Percentiles rank a stretch among this genome's conserved stretches.
phyloP scores from a whole-genome alignment of 2,329 filamentous ascomycete genomes.

The Trichoderma pleuroti region DNA sequence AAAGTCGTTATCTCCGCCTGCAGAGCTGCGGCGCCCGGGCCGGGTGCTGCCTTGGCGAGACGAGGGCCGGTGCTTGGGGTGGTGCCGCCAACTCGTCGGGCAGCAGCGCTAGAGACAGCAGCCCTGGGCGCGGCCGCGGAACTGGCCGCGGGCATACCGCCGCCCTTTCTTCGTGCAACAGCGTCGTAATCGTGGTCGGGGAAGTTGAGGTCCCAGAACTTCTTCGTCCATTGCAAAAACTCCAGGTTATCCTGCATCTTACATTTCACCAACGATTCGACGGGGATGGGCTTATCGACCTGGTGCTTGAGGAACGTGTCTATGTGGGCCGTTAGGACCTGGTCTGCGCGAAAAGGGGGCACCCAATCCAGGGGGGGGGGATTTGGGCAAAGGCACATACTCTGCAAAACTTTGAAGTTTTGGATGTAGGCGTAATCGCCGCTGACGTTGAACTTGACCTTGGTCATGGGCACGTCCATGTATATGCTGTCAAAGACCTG shows the following conservation, averaged over 20 bases:
- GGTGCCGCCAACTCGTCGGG: constrained; percentile 52
- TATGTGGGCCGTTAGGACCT: constrained; percentile 33
- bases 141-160: constrained; percentile 55
- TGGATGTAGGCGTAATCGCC: constrained; percentile 95
- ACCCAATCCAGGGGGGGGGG: background rate
- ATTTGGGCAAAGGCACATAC: constrained; percentile 49
- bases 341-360: background rate
- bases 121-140: constrained; percentile 46
- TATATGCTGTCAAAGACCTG: constrained; percentile 99
- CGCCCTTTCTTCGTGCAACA: constrained; percentile 76
- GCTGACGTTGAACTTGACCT: constrained; percentile 98
- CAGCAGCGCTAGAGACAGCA: constrained; percentile 46
- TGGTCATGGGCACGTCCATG: constrained; percentile 87
- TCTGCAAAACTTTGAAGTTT: constrained; percentile 97
- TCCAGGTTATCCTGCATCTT: constrained; percentile 99
- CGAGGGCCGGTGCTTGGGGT: constrained; percentile 56
- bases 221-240: constrained; percentile 95
- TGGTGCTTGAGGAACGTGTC: constrained; percentile 81
- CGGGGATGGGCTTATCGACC: constrained; percentile 85
- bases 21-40: constrained; percentile 66
- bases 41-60: constrained; percentile 42
- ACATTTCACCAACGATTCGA: constrained; percentile 88
- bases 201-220: constrained; percentile 97
- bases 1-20: constrained; percentile 82
- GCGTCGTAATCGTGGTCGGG: constrained; percentile 97